Evolutionary conservation across 106 monocot genomes (phyloP).

Genomic region (Dactylorhiza incarnata): DNA sequence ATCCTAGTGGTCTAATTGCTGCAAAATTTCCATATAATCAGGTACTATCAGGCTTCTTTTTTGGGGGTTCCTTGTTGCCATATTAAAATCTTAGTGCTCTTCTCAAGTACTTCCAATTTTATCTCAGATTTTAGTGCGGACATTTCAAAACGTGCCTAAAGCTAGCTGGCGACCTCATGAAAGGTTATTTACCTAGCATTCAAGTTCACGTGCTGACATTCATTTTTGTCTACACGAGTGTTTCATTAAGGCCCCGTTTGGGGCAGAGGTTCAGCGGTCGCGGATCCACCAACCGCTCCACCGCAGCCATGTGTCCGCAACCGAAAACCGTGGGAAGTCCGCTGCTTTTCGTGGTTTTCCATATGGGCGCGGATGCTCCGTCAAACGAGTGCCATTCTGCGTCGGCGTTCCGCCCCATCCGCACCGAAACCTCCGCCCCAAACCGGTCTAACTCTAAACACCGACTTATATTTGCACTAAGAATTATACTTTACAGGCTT

Average conservation of each 20-base stretch:
- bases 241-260: neutral
- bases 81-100: neutral
- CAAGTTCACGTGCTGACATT: neutral
- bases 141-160: conserved; percentile 72
- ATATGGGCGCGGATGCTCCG: no score
- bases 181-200: conserved; percentile 40
- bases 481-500: conserved; percentile 29
- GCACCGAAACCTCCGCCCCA: no score
- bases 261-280: no score
- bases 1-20: conserved; percentile 71
- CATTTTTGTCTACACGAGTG: neutral
- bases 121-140: conserved; percentile 57
- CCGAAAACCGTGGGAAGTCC: no score
- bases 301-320: no score
- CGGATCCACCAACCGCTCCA: no score
- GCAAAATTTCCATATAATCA: conserved; percentile 77
- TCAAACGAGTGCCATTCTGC: no score
- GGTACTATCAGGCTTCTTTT: conserved; percentile 25
- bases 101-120: conserved; percentile 4
- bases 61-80: neutral
- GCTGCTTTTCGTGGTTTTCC: no score
- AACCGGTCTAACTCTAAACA: neutral
- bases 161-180: conserved; percentile 77
- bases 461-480: neutral
- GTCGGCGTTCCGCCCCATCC: no score